Base-by-base conservation (phyloP, 179 eudicot genomes). In the Gypsophila paniculata region DNA sequence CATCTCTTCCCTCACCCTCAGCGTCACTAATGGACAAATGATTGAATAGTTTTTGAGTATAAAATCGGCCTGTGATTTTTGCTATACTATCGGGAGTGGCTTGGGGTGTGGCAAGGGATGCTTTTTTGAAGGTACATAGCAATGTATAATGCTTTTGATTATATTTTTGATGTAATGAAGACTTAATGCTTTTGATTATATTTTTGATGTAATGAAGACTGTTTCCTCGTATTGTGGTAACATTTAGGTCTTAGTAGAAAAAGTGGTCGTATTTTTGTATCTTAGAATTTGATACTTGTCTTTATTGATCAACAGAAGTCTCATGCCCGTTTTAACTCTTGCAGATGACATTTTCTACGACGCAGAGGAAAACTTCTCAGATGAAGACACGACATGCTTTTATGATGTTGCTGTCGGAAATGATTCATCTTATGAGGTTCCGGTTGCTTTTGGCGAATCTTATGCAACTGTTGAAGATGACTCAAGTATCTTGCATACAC, bases 341-440 rank as follows among this genome's bases (percentile, higher is more conserved):
- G 42, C 88, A 91, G 99, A 88, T 59, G 96, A 89, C 49, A 85
- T 84, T 39, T 94, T 86, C 77, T 85, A 81, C 68, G 97, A 90
- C 78, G 90, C 91, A 54, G 77, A 73, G 60, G 91, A 94, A 64
- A 78, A 75, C 68, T 83, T 89, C 71, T 72, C 91, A 22, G 86
- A 78, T 70, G 90, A 86, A 17, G 84, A 80, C 61, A 72, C 32
- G 75, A 57, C 65, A 23, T 57, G 73, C 77, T 76, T 38, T 58
- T 70, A 80, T 48, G 76, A 81, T 65, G 71, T 58, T 21, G 44
- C 74, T 74, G 38, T 48, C 54, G 89, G 53, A 67, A 83, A 76
- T 74, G 84, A 75, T 68, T 83, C 85, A 29, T 78, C 81, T 26
- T 73, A 74, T 82, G 79, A 78, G 54, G 46, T 68, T 39, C 70